Evolutionary conservation across 2,329 filamentous ascomycete species (phyloP).

Genomic region (Geosmithia putterillii): DNA sequence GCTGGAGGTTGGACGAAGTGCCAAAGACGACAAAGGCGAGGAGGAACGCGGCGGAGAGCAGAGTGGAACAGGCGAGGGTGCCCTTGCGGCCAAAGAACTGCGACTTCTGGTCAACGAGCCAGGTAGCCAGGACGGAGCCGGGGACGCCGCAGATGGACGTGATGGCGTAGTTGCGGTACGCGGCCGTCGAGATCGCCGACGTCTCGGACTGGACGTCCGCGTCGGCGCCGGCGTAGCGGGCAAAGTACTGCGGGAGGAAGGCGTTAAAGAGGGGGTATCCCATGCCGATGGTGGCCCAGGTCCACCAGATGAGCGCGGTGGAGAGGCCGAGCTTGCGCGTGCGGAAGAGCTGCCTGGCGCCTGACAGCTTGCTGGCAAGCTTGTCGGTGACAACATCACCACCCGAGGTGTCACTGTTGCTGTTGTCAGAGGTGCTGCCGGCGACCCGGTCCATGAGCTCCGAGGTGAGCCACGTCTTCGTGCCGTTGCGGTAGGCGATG

Average conservation of each 20-base stretch:
- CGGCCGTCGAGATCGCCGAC: constrained; percentile 28
- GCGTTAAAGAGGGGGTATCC: constrained; percentile 82
- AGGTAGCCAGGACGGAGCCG: constrained; percentile 63
- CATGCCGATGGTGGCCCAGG: constrained; percentile 75
- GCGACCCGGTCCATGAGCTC: constrained; percentile 50
- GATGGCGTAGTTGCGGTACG: constrained; percentile 75
- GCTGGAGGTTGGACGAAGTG: constrained; percentile 41
- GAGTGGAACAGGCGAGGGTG: constrained; percentile 55
- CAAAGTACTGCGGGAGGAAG: constrained; percentile 79
- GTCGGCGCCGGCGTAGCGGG: constrained; percentile 26
- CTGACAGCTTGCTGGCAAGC: constrained; percentile 52
- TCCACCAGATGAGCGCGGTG: constrained; percentile 57
- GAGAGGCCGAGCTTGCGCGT: constrained; percentile 37
- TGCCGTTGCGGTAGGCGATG: constrained; percentile 59
- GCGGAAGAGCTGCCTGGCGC: constrained; percentile 52
- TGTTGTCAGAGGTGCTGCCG: constrained; percentile 23
- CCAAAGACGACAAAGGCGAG: constrained; percentile 54
- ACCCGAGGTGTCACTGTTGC: neutral
- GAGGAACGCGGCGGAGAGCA: constrained; percentile 56
- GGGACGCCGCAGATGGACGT: constrained; percentile 67
- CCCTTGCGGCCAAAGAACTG: constrained; percentile 56
- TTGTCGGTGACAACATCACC: constrained; percentile 39
- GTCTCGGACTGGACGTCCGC: constrained; percentile 15
- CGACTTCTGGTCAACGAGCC: constrained; percentile 53
- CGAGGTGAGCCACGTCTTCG: constrained; percentile 64